phyloP scores from a whole-genome alignment of 371 early-diverging fungal genomes.

The Syncephalastrum racemosum region DNA sequence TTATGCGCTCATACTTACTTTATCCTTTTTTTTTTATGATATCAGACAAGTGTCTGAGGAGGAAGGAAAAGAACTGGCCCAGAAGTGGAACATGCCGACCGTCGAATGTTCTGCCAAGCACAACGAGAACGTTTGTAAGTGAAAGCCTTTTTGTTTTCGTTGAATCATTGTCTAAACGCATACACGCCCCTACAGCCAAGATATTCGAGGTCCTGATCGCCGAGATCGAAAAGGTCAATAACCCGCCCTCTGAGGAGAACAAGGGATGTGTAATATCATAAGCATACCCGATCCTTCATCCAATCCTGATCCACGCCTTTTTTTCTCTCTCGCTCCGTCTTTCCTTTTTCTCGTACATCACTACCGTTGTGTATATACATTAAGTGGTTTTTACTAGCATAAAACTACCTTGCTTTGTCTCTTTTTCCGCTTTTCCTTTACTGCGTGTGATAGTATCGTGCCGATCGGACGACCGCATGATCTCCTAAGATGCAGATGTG shows the following conservation, averaged over 20 bases:
- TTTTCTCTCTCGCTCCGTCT: too few species aligned
- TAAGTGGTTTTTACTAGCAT: too few species aligned
- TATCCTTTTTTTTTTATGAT: too few species aligned
- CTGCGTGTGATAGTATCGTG: too few species aligned
- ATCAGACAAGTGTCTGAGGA: constrained; percentile 73
- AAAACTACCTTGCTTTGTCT: too few species aligned
- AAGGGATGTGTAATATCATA: constrained; percentile 52
- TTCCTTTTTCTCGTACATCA: too few species aligned
- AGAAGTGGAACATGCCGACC: constrained; percentile 81
- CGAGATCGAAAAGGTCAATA: constrained; percentile 67
- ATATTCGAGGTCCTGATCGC: constrained; percentile 70
- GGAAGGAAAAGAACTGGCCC: constrained; percentile 78
- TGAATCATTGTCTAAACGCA: not conserved
- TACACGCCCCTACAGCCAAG: constrained; percentile 41
- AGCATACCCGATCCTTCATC: not conserved
- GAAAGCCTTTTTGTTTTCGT: constrained; percentile 14
- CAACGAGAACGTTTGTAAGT: constrained; percentile 83
- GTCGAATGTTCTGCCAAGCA: constrained; percentile 92
- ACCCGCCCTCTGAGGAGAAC: constrained; percentile 60
- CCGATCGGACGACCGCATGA: too few species aligned
- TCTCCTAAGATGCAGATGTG: too few species aligned
- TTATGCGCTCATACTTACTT: too few species aligned
- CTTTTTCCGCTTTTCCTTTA: too few species aligned
- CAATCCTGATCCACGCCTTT: too few species aligned
- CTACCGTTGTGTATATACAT: too few species aligned